Conservation (phyloP, 192 early-diverging fungal species). For the Backusella mclennaniae region DNA sequence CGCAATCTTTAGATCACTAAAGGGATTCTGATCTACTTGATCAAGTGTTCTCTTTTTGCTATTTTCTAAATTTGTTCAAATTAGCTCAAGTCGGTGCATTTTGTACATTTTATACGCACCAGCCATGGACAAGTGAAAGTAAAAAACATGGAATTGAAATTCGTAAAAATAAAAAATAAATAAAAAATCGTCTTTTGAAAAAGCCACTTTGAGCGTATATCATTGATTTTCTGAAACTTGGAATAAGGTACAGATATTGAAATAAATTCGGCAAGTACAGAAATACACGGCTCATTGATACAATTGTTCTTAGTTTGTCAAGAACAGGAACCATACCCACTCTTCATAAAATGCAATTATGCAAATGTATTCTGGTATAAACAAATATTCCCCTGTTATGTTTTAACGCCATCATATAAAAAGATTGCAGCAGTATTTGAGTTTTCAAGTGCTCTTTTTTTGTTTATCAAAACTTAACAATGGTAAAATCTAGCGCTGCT, state of each 20-base stretch:
- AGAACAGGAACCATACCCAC: too few relatives aligned
- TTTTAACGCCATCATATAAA: neutral
- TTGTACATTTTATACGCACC: neutral
- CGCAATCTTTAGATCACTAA: neutral
- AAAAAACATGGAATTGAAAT: neutral
- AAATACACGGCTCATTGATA: too few relatives aligned
- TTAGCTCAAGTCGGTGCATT: neutral
- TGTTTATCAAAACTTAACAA: neutral
- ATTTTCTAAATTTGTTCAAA: neutral
- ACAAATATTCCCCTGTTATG: neutral
- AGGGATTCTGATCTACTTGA: slow-evolving; percentile 6
- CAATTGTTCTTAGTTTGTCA: too few relatives aligned
- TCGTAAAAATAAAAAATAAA: neutral
- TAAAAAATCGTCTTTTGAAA: neutral
- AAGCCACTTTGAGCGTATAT: neutral
- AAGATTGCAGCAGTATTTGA: neutral
- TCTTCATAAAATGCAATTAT: too few relatives aligned
- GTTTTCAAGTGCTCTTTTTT: neutral
- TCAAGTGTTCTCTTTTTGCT: slow-evolving; percentile 8
- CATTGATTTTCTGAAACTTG: too few relatives aligned
- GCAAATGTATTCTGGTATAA: too few relatives aligned
- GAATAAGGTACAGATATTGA: too few relatives aligned
- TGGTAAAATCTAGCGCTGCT: neutral
- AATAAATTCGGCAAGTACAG: too few relatives aligned
- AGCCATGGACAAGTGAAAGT: neutral